Conservation (phyloP, 2,329 filamentous ascomycete genomes). For the Celoporthe dispersa region DNA sequence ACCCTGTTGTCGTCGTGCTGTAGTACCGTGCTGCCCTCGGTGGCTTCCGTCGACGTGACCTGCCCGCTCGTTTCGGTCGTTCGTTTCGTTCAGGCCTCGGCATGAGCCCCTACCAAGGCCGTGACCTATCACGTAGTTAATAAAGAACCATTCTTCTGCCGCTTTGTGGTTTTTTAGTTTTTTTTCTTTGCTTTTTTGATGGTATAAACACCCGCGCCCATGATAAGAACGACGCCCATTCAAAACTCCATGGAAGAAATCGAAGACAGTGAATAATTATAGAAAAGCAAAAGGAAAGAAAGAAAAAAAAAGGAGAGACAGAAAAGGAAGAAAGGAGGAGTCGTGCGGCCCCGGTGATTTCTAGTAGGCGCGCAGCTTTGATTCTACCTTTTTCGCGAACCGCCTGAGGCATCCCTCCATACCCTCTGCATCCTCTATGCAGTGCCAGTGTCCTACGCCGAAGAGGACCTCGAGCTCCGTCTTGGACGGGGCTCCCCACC, state of each 20-base stretch:
- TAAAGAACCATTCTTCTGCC: not conserved
- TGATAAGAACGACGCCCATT: not conserved
- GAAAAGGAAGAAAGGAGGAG: not conserved
- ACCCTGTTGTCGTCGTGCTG: not conserved
- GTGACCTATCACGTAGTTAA: conserved; percentile 27
- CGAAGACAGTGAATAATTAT: not conserved
- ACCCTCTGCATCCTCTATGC: conserved; percentile 29
- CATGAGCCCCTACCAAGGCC: conserved; percentile 8
- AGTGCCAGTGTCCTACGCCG: conserved; percentile 30
- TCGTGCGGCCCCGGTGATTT: not conserved
- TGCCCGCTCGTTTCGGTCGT: not conserved
- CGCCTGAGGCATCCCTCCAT: conserved; percentile 28
- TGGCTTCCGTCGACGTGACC: not conserved
- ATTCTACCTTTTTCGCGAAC: conserved; percentile 30
- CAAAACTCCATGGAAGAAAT: not conserved
- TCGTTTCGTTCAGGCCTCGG: not conserved
- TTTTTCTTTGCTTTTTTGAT: not conserved
- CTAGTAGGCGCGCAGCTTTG: conserved; percentile 24
- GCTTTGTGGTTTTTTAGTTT: too few relatives aligned
- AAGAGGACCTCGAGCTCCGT: conserved; percentile 30
- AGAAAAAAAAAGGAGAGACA: not conserved
- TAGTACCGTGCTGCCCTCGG: not conserved
- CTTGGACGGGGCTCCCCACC: conserved; percentile 30
- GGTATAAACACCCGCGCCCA: not conserved
- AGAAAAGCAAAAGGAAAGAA: not conserved